These are phyloP conservation scores for Euclidium syriacum DNA, from an alignment of 345 rosid genomes.

Conservation along the genomic window DNA sequence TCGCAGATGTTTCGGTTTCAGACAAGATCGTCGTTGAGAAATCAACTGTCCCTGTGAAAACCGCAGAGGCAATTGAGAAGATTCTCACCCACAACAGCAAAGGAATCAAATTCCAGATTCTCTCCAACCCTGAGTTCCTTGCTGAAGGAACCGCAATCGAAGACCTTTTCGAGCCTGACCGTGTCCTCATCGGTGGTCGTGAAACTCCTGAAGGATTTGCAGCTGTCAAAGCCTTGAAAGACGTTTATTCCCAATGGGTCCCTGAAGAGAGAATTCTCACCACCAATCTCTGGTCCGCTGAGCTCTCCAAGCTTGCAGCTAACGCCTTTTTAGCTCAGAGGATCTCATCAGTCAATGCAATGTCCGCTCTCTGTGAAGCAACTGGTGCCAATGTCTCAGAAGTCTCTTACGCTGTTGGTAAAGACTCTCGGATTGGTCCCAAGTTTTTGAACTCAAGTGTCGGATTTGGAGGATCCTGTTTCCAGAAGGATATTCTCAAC, in stretches of 20 bases:
- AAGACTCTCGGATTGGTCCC: slow-evolving; percentile 73
- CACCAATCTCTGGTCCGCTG: slow-evolving; percentile 95
- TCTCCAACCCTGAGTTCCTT: slow-evolving; percentile 93
- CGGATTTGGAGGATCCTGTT: slow-evolving; percentile 90
- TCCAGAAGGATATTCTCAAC: slow-evolving; percentile 85
- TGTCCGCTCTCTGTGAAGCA: slow-evolving; percentile 92
- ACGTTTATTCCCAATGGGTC: slow-evolving; percentile 82
- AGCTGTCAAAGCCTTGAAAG: slow-evolving; percentile 73
- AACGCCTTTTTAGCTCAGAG: slow-evolving; percentile 91
- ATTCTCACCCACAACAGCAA: slow-evolving; percentile 88
- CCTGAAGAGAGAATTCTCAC: slow-evolving; percentile 73
- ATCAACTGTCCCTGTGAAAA: slow-evolving; percentile 91
- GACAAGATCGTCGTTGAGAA: slow-evolving; percentile 93
- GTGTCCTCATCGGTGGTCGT: slow-evolving; percentile 89
- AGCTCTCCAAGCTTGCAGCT: slow-evolving; percentile 93
- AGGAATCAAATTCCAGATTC: slow-evolving; percentile 89
- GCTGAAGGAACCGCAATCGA: slow-evolving; percentile 90
- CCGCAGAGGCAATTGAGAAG: slow-evolving; percentile 91
- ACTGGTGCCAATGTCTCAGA: slow-evolving; percentile 80
- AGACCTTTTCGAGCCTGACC: slow-evolving; percentile 72
- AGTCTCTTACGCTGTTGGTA: slow-evolving; percentile 77
- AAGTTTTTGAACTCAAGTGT: slow-evolving; percentile 87
- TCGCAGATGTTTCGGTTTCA: slow-evolving; percentile 84
- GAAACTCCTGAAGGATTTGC: slow-evolving; percentile 83
- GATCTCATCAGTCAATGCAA: slow-evolving; percentile 86